phyloP scores from a whole-genome alignment of 2,329 filamentous ascomycete species.

The Arthrobotrys musiformis region DNA sequence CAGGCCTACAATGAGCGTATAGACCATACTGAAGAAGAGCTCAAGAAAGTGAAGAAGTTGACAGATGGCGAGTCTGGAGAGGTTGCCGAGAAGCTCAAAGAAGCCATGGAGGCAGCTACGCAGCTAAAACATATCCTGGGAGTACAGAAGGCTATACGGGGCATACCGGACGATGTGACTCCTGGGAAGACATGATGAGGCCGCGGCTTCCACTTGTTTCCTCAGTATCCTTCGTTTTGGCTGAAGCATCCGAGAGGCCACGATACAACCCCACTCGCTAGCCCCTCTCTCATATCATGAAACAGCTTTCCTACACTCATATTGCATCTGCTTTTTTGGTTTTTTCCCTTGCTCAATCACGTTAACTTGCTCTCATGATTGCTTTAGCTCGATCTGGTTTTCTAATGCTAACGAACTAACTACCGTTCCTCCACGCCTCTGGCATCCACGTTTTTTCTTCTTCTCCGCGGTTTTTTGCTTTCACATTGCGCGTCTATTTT shows the following conservation, averaged over 20 bases:
- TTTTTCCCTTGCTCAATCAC: conserved; percentile 3
- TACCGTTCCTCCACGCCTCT: background rate
- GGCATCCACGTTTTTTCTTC: background rate
- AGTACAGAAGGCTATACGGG: conserved; percentile 44
- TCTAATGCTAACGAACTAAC: conserved; percentile 17
- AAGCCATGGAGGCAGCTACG: conserved; percentile 45
- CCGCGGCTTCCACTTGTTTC: background rate
- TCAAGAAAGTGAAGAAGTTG: conserved; percentile 56
- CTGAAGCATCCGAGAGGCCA: background rate
- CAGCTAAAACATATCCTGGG: conserved; percentile 38
- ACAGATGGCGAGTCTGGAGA: conserved; percentile 44
- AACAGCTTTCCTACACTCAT: background rate
- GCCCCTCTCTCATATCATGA: background rate
- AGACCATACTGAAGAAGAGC: conserved; percentile 57
- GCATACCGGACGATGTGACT: conserved; percentile 30
- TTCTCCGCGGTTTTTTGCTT: background rate
- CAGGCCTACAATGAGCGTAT: conserved; percentile 58
- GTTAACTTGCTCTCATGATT: conserved; percentile 4
- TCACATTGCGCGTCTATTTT: background rate
- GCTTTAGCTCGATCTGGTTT: conserved; percentile 13
- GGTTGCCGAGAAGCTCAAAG: conserved; percentile 45
- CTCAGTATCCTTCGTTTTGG: background rate
- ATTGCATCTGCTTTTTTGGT: conserved; percentile 1
- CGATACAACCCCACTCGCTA: background rate
- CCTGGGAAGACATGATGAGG: conserved; percentile 32